Percentiles rank a stretch among this genome's conserved stretches.
Evolutionary conservation across 2,329 filamentous ascomycete genomes (phyloP).

Genomic region (Aurifilum marmelostoma): DNA sequence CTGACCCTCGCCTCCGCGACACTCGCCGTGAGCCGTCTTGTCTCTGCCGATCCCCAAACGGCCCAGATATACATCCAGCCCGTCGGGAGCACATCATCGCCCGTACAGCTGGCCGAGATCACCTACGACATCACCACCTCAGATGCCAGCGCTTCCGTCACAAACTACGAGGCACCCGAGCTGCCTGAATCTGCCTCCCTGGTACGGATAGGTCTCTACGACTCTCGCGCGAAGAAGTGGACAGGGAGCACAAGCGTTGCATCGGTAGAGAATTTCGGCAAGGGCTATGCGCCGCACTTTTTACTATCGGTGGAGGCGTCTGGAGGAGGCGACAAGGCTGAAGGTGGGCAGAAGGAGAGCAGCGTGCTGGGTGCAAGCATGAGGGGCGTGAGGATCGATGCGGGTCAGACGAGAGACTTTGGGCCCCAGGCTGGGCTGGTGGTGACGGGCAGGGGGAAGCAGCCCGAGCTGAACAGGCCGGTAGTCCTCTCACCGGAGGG

Average conservation of each 20-base stretch:
- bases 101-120: constrained; percentile 58
- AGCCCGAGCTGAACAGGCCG: constrained; percentile 65
- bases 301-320: constrained; percentile 53
- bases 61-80: constrained; percentile 60
- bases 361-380: constrained; percentile 54
- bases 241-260: constrained; percentile 59
- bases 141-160: constrained; percentile 48
- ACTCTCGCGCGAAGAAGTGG: constrained; percentile 52
- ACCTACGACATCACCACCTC: constrained; percentile 51
- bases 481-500: constrained; percentile 65
- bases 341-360: constrained; percentile 36
- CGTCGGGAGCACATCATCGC: constrained; percentile 41
- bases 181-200: constrained; percentile 50
- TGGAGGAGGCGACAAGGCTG: constrained; percentile 14
- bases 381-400: constrained; percentile 63
- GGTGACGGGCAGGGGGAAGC: constrained; percentile 51
- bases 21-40: constrained; percentile 47
- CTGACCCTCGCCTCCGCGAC: constrained; percentile 32
- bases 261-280: constrained; percentile 60
- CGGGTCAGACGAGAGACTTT: constrained; percentile 67
- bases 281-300: constrained; percentile 63
- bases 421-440: constrained; percentile 61
- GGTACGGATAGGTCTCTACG: constrained; percentile 62
- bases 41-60: constrained; percentile 46
- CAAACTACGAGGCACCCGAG: constrained; percentile 61